Conservation (phyloP, 2,329 filamentous ascomycete genomes). For the Exserohilum turcica region DNA sequence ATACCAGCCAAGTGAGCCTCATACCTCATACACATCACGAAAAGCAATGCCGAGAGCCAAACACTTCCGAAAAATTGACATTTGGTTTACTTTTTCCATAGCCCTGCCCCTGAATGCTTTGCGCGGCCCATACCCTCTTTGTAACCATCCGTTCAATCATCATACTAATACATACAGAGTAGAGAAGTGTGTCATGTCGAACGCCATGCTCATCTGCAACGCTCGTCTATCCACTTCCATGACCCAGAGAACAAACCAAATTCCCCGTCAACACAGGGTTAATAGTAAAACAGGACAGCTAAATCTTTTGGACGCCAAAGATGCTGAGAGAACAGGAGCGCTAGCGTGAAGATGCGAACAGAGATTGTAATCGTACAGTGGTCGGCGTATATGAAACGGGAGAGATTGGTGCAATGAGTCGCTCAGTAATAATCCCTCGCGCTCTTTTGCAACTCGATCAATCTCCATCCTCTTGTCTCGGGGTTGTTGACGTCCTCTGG, state of each 20-base stretch:
- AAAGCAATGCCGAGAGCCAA: not conserved
- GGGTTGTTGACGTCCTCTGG: conserved; percentile 96
- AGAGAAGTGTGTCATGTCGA: conserved; percentile 30
- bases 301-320: conserved; percentile 41
- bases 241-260: conserved; percentile 19
- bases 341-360: conserved; percentile 22
- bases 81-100: not conserved
- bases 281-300: conserved; percentile 11
- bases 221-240: conserved; percentile 25
- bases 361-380: conserved; percentile 27
- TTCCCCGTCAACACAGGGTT: not conserved
- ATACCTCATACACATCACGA: not conserved
- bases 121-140: conserved; percentile 9
- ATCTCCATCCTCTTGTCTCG: conserved; percentile 93
- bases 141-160: conserved; percentile 12
- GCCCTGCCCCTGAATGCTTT: conserved; percentile 4
- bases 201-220: conserved; percentile 14
- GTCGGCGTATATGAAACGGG: conserved; percentile 1
- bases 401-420: conserved; percentile 2
- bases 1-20: not conserved
- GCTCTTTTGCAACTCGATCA: conserved; percentile 99
- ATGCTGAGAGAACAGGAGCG: conserved; percentile 31
- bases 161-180: conserved; percentile 35
- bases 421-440: conserved; percentile 82
- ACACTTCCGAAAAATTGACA: not conserved